Evolutionary conservation across 2,329 filamentous ascomycete genomes (phyloP).

Genomic region (Colletotrichum camelliae): DNA sequence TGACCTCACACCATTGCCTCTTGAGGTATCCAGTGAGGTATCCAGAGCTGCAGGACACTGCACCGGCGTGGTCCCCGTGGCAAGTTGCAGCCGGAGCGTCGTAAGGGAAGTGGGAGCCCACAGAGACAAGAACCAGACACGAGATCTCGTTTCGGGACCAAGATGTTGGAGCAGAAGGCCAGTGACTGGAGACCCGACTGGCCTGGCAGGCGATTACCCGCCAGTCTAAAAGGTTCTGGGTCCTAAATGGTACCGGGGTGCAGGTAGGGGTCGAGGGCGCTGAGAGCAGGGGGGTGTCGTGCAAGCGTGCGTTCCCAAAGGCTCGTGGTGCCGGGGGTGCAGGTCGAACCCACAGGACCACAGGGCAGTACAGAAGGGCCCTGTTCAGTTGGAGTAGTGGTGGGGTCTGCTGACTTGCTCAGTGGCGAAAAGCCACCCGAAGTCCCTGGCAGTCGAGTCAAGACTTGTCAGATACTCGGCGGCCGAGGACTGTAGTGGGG

Average conservation of each 20-base stretch:
- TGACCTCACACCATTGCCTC: slow-evolving; percentile 20
- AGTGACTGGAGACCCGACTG: slow-evolving; percentile 12
- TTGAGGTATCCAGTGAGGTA: slow-evolving; percentile 2
- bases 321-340: slow-evolving; percentile 17
- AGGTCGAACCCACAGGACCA: slow-evolving; percentile 22
- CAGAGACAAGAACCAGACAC: slow-evolving; percentile 19
- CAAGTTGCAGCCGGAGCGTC: slow-evolving; percentile 16
- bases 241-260: slow-evolving; percentile 14
- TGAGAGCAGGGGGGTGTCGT: slow-evolving; percentile 20
- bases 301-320: slow-evolving; percentile 22
- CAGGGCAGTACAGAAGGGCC: slow-evolving; percentile 22
- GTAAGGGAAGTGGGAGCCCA: slow-evolving; percentile 21
- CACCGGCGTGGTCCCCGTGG: slow-evolving; percentile 16
- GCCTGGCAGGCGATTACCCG: slow-evolving; percentile 21
- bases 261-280: slow-evolving; percentile 18
- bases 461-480: slow-evolving; percentile 21
- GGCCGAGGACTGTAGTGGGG: slow-evolving; percentile 14
- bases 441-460: slow-evolving; percentile 22
- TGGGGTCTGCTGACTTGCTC: slow-evolving; percentile 23
- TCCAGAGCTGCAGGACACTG: neutral
- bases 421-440: slow-evolving; percentile 23
- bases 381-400: slow-evolving; percentile 21
- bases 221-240: slow-evolving; percentile 23
- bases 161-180: slow-evolving; percentile 20
- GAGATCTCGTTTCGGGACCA: slow-evolving; percentile 24